phyloP scores from a whole-genome alignment of 2,329 filamentous ascomycete genomes.

The Colletotrichum limetticola region DNA sequence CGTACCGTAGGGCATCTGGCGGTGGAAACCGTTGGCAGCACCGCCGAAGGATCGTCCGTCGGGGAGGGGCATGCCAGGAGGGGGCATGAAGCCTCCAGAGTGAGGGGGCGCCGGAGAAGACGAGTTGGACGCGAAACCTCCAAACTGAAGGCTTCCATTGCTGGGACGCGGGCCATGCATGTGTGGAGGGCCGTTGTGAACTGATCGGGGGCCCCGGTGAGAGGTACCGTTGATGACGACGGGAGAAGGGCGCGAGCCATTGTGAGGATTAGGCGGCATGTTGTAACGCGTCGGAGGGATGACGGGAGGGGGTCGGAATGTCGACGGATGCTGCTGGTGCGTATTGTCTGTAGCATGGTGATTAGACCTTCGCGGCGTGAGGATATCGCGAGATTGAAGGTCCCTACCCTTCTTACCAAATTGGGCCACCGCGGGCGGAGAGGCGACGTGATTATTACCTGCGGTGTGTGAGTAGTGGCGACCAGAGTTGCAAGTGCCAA shows the following conservation, averaged over 20 bases:
- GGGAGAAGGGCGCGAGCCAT: constrained; percentile 41
- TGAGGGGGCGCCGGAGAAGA: constrained; percentile 67
- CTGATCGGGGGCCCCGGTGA: constrained; percentile 44
- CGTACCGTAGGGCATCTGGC: constrained; percentile 48
- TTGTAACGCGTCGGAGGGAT: constrained; percentile 51
- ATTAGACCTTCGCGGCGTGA: not conserved
- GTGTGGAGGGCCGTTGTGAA: constrained; percentile 46
- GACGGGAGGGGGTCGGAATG: constrained; percentile 43
- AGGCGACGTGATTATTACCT: not conserved
- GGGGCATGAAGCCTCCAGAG: constrained; percentile 58
- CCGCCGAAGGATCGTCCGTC: constrained; percentile 46
- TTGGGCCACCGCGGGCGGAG: not conserved
- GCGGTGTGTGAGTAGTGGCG: not conserved
- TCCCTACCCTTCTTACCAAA: not conserved
- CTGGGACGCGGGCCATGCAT: constrained; percentile 65
- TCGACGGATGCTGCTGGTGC: not conserved
- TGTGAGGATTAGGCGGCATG: constrained; percentile 44
- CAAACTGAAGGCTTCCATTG: constrained; percentile 67
- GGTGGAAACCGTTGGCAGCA: constrained; percentile 49
- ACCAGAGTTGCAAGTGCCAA: not conserved
- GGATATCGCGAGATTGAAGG: not conserved
- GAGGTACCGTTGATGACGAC: constrained; percentile 47
- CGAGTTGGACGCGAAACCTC: constrained; percentile 64
- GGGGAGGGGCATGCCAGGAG: constrained; percentile 54
- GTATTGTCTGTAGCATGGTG: constrained; percentile 15